Evolutionary conservation across 2,329 filamentous ascomycete species (phyloP).

Genomic region (Macroventuria anomochaeta): DNA sequence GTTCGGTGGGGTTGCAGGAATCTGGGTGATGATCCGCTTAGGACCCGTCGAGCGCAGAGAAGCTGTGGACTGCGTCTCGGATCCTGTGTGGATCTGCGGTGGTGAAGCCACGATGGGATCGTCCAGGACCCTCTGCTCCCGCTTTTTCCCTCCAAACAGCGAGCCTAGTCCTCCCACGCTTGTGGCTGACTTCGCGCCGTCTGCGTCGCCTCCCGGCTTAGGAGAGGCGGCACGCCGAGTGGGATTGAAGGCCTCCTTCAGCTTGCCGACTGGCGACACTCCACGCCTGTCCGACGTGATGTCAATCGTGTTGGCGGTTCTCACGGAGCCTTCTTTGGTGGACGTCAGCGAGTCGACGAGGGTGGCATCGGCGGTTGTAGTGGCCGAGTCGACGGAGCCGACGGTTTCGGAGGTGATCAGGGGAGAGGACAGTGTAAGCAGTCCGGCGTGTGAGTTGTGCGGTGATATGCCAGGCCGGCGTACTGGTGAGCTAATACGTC

Average conservation of each 20-base stretch:
- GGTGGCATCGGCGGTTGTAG: slow-evolving; percentile 32
- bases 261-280: slow-evolving; percentile 72
- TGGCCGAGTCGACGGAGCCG: slow-evolving; percentile 44
- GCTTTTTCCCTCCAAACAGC: slow-evolving; percentile 51
- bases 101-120: slow-evolving; percentile 38
- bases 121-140: slow-evolving; percentile 40
- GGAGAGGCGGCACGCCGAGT: slow-evolving; percentile 39
- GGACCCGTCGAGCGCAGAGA: slow-evolving; percentile 35
- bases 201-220: slow-evolving; percentile 36
- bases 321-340: slow-evolving; percentile 33
- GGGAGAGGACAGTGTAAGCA: slow-evolving; percentile 58
- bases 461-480: slow-evolving; percentile 52
- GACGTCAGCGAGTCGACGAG: slow-evolving; percentile 43
- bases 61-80: slow-evolving; percentile 42
- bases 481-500: slow-evolving; percentile 35
- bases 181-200: slow-evolving; percentile 52
- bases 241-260: slow-evolving; percentile 72
- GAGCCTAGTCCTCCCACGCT: slow-evolving; percentile 46
- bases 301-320: slow-evolving; percentile 44
- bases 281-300: slow-evolving; percentile 59
- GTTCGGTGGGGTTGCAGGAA: slow-evolving; percentile 54
- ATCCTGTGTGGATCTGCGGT: slow-evolving; percentile 37
- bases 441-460: slow-evolving; percentile 57
- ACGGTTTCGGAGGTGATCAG: slow-evolving; percentile 51
- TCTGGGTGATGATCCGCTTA: slow-evolving; percentile 47